Conservation (phyloP, 306 rosid genomes). For the Myrica gale region DNA sequence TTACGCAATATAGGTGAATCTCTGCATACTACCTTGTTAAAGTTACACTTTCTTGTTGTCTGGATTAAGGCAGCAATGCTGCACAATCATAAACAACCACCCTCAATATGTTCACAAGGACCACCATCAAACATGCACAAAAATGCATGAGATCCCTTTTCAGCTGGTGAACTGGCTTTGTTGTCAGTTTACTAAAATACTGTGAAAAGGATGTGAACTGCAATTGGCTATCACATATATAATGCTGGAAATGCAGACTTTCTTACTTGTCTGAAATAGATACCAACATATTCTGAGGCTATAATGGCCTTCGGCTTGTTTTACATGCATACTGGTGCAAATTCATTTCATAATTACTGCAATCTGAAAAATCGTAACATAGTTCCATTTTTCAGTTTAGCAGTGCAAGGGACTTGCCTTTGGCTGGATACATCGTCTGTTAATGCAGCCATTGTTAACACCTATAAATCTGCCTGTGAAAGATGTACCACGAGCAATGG, state of each 20-base stretch:
- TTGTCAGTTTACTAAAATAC: neutral
- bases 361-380: slow-evolving; percentile 20
- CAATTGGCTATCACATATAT: neutral
- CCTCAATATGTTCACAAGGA: neutral
- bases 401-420: slow-evolving; percentile 56
- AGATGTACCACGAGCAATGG: slow-evolving; percentile 41
- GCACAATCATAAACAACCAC: neutral
- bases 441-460: slow-evolving; percentile 83
- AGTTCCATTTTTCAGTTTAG: slow-evolving; percentile 59
- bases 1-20: neutral
- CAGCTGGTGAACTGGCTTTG: neutral
- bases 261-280: neutral
- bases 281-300: neutral
- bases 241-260: neutral
- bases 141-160: neutral
- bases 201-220: neutral
- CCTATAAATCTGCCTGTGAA: slow-evolving; percentile 67
- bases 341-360: neutral
- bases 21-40: neutral
- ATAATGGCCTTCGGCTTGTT: neutral
- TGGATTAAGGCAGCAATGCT: slow-evolving; percentile 7
- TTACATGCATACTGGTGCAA: slow-evolving; percentile 1
- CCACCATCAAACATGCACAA: neutral
- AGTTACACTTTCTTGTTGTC: neutral
- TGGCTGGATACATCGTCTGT: slow-evolving; percentile 88